Base-by-base conservation (phyloP, 352 stramenopile genomes). In the Globisporangium perplexum region DNA sequence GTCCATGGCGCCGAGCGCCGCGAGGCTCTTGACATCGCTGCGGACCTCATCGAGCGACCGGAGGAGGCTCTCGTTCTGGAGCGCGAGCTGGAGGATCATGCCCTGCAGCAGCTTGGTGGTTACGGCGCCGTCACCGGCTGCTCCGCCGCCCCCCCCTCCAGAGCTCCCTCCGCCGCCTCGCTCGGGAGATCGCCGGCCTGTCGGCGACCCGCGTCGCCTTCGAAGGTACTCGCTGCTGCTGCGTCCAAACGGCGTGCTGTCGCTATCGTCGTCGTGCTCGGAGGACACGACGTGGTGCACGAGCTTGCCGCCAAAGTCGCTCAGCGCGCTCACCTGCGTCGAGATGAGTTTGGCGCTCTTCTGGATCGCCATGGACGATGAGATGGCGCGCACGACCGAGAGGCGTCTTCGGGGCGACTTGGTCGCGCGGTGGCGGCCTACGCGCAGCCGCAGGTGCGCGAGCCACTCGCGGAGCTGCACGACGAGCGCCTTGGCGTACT, bases 21-120 rank as follows among this genome's bases (percentile, higher is more conserved):
- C 38, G 23, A 71, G 55, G 18, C 14, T 45, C 18, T 68, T 60
- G 24, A 77, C 47, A 22, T 83, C 69, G 31, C 55, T 50, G 14
- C 61, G 68, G 24, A 86, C 24, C 12, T 82, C 68, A 6, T 76
- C 75, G 5, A 86, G 48, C 14, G 74, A 65, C n/a, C 65, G 72
- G 38, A 83, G 42, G 10, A 83, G 57, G 10, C 57, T 66, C 41
- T 80, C 71, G 50, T 83, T 86, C 55, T 83, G 72, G 8, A 83
- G 60, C 20, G 74, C 72, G 4, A 86, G 60, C 46, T 83, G 74
- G 7, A 86, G 46, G 11, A 86, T 59, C 72, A 86, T 83, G 35
- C 69, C 74, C 47, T 83, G 62, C 1, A 85, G 57, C 10, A 76
- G 50, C 49, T 64, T 81, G n/a, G 51, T 72, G 23, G 60, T 63